Evolutionary conservation across 192 early-diverging fungal species (phyloP), one percentile per base, ranked within the genome.

Genomic region (Umbelopsis vinacea): DNA sequence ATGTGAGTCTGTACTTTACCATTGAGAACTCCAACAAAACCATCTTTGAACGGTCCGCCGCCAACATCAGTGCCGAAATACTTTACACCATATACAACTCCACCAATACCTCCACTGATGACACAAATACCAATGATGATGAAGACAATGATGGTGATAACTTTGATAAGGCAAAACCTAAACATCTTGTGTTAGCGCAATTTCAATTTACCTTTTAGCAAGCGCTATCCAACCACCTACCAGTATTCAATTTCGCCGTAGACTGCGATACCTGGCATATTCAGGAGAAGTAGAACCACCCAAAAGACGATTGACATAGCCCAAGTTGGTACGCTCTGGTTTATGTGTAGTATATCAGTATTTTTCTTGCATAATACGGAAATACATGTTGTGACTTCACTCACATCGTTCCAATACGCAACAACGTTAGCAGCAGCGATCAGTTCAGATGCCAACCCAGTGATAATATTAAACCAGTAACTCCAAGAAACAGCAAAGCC

Each of bases 241-340:
- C 88, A 88, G 76, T 92, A 95, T 77, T 95, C 94, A 14, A 87
- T 80, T 76, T 95, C 94, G 46, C 94, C 94, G 82, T 92, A 95
- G 12, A 90, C 89, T 47, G 81, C 82, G 52, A 91, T 89, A 21
- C 87, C 82, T 17, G 89, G 75, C 17, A 87, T 80, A 72, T 95
- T 93, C 37, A 95, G 81, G 15, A 80, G 12, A 17, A 91, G 84
- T 52, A 95, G 89, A 7, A 89, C 40, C 3, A 82, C 38, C 38
- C 92, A 81, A 35, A 91, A 83, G n/a, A 87, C 76, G 8, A 91
- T 45, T 24, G 86, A 73, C 81, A 80, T 85, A 37, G 83, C 76
- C 74, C 76, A 81, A n/a, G 73, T 71, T 7, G 76, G 80, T 55
- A 76, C 71, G 21, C 3, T 24, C 2, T 68, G 23, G 6, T 21